Conservation (phyloP, 495 filamentous ascomycete species). For the Xanthoparmelia taractica region DNA sequence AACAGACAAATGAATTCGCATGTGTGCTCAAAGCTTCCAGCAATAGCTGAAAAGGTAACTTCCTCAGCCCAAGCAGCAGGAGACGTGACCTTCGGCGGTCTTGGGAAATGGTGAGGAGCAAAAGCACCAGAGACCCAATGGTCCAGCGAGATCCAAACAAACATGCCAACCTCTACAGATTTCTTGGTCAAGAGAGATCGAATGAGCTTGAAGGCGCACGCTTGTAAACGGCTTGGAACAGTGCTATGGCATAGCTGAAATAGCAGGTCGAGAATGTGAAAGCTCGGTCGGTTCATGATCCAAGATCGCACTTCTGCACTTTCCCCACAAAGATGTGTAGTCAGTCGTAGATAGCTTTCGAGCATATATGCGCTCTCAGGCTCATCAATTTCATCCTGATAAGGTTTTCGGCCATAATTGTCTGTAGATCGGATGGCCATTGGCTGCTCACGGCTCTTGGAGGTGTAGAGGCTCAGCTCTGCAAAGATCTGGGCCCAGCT, state of each 20-base stretch:
- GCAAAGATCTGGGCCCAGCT: slow-evolving; percentile 91
- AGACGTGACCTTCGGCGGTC: slow-evolving; percentile 33
- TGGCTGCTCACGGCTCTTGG: slow-evolving; percentile 58
- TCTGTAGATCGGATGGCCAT: slow-evolving; percentile 44
- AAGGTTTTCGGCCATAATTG: slow-evolving; percentile 54
- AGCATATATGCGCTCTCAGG: slow-evolving; percentile 88
- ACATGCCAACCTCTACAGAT: slow-evolving; percentile 47
- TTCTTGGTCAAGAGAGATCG: slow-evolving; percentile 61
- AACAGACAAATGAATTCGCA: slow-evolving; percentile 74
- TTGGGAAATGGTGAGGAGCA: slow-evolving; percentile 33
- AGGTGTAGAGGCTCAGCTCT: slow-evolving; percentile 69
- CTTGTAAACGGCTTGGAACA: slow-evolving; percentile 65
- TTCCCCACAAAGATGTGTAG: slow-evolving; percentile 65
- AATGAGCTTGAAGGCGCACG: slow-evolving; percentile 64
- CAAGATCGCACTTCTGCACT: slow-evolving; percentile 60
- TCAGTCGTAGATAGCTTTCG: slow-evolving; percentile 82
- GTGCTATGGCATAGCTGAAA: slow-evolving; percentile 60
- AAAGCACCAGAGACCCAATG: slow-evolving; percentile 57
- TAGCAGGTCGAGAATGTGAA: slow-evolving; percentile 56
- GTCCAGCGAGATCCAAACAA: slow-evolving; percentile 66
- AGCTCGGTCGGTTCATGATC: slow-evolving; percentile 55
- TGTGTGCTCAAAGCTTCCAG: slow-evolving; percentile 66
- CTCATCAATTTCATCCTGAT: slow-evolving; percentile 61
- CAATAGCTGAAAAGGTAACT: slow-evolving; percentile 51
- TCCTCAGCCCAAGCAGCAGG: slow-evolving; percentile 43